Percentiles rank a stretch among this genome's conserved stretches.
Evolutionary conservation across 2,329 filamentous ascomycete genomes (phyloP).

Genomic region (Exophiala sp.): DNA sequence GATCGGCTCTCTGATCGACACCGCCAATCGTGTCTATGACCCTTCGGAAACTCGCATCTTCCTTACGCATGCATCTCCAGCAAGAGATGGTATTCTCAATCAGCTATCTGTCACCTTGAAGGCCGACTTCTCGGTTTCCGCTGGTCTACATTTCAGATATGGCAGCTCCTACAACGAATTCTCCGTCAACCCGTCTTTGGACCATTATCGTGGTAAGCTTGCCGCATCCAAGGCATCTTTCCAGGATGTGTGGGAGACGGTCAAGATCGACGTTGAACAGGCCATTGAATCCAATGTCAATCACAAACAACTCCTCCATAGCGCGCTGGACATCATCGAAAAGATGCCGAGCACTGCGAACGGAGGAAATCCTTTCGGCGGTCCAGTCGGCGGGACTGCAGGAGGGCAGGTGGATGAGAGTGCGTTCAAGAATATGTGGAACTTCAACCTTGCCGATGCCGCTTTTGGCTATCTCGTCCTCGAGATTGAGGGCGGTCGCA

Average conservation of each 20-base stretch:
- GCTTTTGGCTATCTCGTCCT: conserved; percentile 94
- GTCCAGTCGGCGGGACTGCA: conserved; percentile 65
- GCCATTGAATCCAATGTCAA: conserved; percentile 91
- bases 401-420: conserved; percentile 95
- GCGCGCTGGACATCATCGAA: conserved; percentile 87
- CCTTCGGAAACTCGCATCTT: conserved; percentile 96
- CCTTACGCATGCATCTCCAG: conserved; percentile 93
- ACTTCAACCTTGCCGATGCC: conserved; percentile 89
- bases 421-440: conserved; percentile 99
- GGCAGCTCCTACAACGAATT: conserved; percentile 99
- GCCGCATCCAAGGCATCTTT: conserved; percentile 97
- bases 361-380: conserved; percentile 94
- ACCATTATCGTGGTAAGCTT: conserved; percentile 97
- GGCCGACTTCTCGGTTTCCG: conserved; percentile 96
- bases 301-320: conserved; percentile 86
- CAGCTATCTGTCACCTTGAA: conserved; percentile 96
- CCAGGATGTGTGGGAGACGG: conserved; percentile 99
- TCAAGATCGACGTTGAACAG: conserved; percentile 91
- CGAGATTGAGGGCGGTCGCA: conserved; percentile 91
- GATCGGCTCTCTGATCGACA: conserved; percentile 97
- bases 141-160: conserved; percentile 95
- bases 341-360: conserved; percentile 97
- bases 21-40: conserved; percentile 96
- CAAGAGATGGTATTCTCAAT: conserved; percentile 92
- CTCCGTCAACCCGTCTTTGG: conserved; percentile 94